Evolutionary conservation across 2,329 filamentous ascomycete genomes (phyloP), one percentile per base, ranked within the genome.

Genomic region (Tothia fuscella): DNA sequence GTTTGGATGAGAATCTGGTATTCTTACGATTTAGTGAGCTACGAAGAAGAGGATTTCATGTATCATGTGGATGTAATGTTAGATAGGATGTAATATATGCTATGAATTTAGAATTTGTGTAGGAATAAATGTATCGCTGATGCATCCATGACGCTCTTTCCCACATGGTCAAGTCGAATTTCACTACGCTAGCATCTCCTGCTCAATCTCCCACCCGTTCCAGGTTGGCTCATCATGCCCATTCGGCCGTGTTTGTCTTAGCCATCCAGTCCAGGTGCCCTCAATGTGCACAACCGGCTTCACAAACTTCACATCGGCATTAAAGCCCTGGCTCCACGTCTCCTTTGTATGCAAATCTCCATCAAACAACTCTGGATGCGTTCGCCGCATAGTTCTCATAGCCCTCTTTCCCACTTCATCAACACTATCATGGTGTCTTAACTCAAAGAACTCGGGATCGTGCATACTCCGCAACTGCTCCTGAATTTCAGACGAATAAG

Each of bases 331-430:
- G 49, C 65, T 65, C 64, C 68, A 73, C 46, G 61, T 63, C 16
- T 41, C 33, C 19, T 38, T 29, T 9, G 2, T 22, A 12, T 14
- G 22, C 14, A 20, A 22, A 13, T 38, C 16, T 7, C 31, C 56
- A 21, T 62, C 59, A 46, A 77, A 75, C n/a, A 79, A 56, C 20
- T 72, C 66, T 0, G 73, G 72, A 50, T 69, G 71, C 6, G 63
- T 62, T 29, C 57, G 53, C 42, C 67, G 63, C 71, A 79, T 69
- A 21, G 65, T 66, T 43, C 64, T 66, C 48, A 81, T 54, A 6
- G 74, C 75, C 2, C 71, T 68, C 34, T 70, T 72, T 1, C 75
- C 76, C 28, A 80, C 76, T 34, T 77, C 73, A 43, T 81, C 77
- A 2, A 81, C 76, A 47, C 74, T 79, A 51, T 80, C 71, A 36